These are phyloP conservation scores for Populus hybrid DNA, from an alignment of 441 rosid species.

Conservation along the genomic window DNA sequence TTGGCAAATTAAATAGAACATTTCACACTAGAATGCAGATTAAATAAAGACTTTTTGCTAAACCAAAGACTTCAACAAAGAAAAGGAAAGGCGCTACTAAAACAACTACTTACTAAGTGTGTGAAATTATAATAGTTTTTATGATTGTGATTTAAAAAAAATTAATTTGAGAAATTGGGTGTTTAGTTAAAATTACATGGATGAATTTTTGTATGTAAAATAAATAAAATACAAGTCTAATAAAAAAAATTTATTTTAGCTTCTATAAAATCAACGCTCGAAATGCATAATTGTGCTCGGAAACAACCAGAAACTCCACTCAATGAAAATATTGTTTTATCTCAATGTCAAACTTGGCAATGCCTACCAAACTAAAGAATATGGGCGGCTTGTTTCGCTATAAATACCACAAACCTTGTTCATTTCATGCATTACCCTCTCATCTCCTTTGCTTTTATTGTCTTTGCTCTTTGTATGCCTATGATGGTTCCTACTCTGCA, in stretches of 20 bases:
- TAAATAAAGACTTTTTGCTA: constrained; percentile 1
- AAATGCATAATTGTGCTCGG: no score
- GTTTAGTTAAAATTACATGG: no score
- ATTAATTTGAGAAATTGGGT: no score
- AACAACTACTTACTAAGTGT: background rate
- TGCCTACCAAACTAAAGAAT: constrained; percentile 19
- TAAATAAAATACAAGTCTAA: no score
- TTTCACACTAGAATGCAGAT: constrained; percentile 11
- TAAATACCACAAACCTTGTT: constrained; percentile 37
- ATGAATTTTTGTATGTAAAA: no score
- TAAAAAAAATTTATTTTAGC: no score
- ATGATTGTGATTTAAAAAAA: no score
- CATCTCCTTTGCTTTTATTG: constrained; percentile 16
- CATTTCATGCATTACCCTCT: constrained; percentile 23
- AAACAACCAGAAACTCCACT: constrained; percentile 24
- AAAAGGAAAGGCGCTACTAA: constrained; percentile 4
- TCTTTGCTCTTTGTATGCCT: constrained; percentile 1
- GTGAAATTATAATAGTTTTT: no score
- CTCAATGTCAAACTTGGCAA: constrained; percentile 27
- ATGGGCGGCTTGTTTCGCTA: constrained; percentile 16
- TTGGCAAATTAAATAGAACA: background rate
- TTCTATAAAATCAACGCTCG: no score
- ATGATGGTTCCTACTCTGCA: constrained; percentile 39
- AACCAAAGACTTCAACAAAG: constrained; percentile 7
- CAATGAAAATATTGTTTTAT: constrained; percentile 1